phyloP scores from a whole-genome alignment of 2,329 filamentous ascomycete species.

The Alternaria sp. region DNA sequence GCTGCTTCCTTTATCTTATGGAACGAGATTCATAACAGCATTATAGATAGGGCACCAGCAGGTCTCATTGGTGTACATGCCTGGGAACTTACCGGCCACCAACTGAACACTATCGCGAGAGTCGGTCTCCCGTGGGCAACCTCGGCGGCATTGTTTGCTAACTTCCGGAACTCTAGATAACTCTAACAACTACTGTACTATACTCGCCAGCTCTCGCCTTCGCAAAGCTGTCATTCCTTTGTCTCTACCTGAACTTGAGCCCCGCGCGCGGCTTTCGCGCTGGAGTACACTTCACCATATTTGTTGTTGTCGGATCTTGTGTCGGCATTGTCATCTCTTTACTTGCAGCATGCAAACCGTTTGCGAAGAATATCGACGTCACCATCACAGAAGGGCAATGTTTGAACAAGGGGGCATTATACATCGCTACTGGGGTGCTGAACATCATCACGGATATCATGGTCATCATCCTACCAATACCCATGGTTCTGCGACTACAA shows the following conservation, averaged over 20 bases:
- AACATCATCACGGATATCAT: constrained; percentile 28
- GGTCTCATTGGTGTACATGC: constrained; percentile 20
- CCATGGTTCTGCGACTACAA: constrained; percentile 20
- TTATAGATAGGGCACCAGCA: constrained; percentile 13
- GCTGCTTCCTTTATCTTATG: not conserved
- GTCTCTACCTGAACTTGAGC: not conserved
- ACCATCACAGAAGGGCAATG: constrained; percentile 20
- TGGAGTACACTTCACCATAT: constrained; percentile 19
- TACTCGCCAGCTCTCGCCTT: not conserved
- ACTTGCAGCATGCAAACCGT: constrained; percentile 22
- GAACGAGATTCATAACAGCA: not conserved
- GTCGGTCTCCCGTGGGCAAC: constrained; percentile 14
- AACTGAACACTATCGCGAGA: constrained; percentile 15
- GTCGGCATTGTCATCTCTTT: constrained; percentile 23
- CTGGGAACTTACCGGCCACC: constrained; percentile 20
- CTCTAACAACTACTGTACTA: constrained; percentile 6
- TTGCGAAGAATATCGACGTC: constrained; percentile 24
- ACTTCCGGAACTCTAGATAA: not conserved
- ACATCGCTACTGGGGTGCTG: constrained; percentile 24
- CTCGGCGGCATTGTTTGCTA: not conserved
- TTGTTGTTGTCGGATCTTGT: constrained; percentile 23
- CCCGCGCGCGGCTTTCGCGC: constrained; percentile 8
- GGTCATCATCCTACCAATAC: constrained; percentile 17
- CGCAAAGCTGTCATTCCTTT: not conserved
- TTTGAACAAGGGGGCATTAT: constrained; percentile 22